phyloP scores from a whole-genome alignment of 768 basidiomycete species.

The Botryobasidium botryosum region DNA sequence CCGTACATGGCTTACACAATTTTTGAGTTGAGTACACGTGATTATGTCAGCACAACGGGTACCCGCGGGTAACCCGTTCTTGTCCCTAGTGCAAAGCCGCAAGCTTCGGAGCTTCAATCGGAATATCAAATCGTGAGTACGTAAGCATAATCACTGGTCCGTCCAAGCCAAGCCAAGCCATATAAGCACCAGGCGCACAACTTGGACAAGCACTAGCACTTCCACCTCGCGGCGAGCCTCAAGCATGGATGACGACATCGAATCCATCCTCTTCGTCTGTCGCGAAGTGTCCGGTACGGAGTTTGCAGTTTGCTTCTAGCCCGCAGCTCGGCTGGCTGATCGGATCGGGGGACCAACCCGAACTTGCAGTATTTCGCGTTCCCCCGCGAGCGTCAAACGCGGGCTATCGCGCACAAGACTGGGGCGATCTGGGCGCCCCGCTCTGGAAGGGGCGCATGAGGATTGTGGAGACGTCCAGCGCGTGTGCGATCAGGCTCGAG shows the following conservation, averaged over 20 bases:
- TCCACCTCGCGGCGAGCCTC: not conserved
- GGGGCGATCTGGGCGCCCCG: conserved; percentile 71
- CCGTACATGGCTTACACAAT: too few relatives aligned
- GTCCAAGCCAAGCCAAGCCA: too few relatives aligned
- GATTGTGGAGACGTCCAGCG: conserved; percentile 58
- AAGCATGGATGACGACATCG: conserved; percentile 56
- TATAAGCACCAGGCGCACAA: too few relatives aligned
- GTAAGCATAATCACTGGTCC: too few relatives aligned
- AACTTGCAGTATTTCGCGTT: conserved; percentile 64
- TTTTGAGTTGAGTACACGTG: too few relatives aligned
- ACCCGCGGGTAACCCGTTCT: too few relatives aligned
- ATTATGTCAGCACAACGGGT: too few relatives aligned
- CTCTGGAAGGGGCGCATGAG: conserved; percentile 87
- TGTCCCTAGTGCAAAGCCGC: too few relatives aligned
- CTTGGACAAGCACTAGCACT: too few relatives aligned
- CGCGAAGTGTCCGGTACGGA: conserved; percentile 71
- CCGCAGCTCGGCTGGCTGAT: conserved; percentile 10
- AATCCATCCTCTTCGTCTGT: conserved; percentile 79
- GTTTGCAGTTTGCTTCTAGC: conserved; percentile 4
- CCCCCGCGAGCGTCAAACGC: conserved; percentile 74
- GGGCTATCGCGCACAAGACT: conserved; percentile 82
- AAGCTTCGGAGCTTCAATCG: too few relatives aligned
- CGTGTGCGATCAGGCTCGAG: conserved; percentile 61
- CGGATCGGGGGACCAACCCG: conserved; percentile 11
- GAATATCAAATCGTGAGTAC: too few relatives aligned